phyloP scores from a whole-genome alignment of 192 early-diverging fungal species.

The Podila minutissima region DNA sequence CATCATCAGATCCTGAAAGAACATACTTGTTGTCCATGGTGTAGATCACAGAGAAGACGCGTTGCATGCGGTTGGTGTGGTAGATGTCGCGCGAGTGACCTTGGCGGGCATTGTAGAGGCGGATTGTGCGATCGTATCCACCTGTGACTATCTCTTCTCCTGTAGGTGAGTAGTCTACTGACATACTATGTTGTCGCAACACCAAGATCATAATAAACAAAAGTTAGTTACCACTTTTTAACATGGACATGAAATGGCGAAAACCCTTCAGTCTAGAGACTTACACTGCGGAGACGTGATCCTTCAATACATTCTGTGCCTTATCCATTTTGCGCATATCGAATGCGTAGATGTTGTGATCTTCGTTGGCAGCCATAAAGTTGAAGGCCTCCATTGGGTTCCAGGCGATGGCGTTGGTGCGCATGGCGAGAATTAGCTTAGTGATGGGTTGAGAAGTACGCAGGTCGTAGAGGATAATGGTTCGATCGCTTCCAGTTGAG shows the following conservation, averaged over 20 bases:
- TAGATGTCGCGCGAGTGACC: slow-evolving; percentile 94
- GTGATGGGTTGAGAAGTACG: slow-evolving; percentile 87
- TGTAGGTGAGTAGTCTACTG: slow-evolving; percentile 98
- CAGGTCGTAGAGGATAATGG: slow-evolving; percentile 94
- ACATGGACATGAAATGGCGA: neutral
- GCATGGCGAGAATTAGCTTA: slow-evolving; percentile 86
- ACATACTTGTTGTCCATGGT: slow-evolving; percentile 96
- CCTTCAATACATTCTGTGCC: slow-evolving; percentile 89
- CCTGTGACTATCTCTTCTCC: slow-evolving; percentile 96
- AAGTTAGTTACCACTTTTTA: neutral
- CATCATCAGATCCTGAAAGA: slow-evolving; percentile 96
- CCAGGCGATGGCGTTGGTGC: slow-evolving; percentile 97
- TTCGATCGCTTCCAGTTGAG: slow-evolving; percentile 93
- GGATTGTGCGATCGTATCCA: slow-evolving; percentile 93
- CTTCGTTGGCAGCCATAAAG: slow-evolving; percentile 96
- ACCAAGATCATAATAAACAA: neutral
- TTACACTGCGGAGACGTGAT: slow-evolving; percentile 97
- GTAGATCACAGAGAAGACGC: slow-evolving; percentile 91
- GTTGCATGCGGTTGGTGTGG: slow-evolving; percentile 99
- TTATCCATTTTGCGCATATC: slow-evolving; percentile 96
- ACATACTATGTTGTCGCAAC: slow-evolving; percentile 62
- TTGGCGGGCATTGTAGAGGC: slow-evolving; percentile 82
- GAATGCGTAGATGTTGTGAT: slow-evolving; percentile 97
- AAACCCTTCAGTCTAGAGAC: slow-evolving; percentile 18
- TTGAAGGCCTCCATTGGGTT: slow-evolving; percentile 99